Evolutionary conservation across 331 rosid species (phyloP).

Genomic region (Prunus yedoensis): DNA sequence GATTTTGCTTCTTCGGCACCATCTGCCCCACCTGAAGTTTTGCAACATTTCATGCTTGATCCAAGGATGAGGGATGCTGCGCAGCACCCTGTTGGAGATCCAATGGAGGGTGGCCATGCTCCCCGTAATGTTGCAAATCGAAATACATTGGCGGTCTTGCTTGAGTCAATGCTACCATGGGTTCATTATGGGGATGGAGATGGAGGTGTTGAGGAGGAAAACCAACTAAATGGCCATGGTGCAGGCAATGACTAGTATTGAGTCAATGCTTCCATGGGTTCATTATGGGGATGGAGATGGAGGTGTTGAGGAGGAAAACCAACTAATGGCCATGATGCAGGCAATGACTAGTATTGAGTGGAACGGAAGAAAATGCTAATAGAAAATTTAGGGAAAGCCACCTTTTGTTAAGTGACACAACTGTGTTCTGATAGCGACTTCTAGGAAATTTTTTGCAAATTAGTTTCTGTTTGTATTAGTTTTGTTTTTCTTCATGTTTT

Average conservation of each 20-base stretch:
- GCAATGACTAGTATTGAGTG: constrained; percentile 35
- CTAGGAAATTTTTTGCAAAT: not conserved
- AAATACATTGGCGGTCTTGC: constrained; percentile 73
- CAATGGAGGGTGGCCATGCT: constrained; percentile 48
- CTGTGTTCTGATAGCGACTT: not conserved
- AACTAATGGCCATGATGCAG: constrained; percentile 45
- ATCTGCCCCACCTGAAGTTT: constrained; percentile 75
- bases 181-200: constrained; percentile 63
- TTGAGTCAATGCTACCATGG: constrained; percentile 98
- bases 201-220: constrained; percentile 40
- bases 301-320: constrained; percentile 41
- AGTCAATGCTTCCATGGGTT: constrained; percentile 94
- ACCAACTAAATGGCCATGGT: constrained; percentile 42
- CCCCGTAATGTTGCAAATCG: constrained; percentile 63
- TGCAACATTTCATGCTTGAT: constrained; percentile 70
- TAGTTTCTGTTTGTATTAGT: not conserved
- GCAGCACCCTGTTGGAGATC: constrained; percentile 52
- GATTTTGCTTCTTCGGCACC: constrained; percentile 83
- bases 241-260: constrained; percentile 54
- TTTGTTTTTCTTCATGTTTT: not conserved
- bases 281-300: constrained; percentile 57
- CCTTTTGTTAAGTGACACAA: not conserved
- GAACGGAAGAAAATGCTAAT: not conserved
- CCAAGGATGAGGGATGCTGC: constrained; percentile 58
- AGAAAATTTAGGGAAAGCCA: not conserved